phyloP scores from a whole-genome alignment of 306 rosid genomes.

The Quercus berberidifolia region DNA sequence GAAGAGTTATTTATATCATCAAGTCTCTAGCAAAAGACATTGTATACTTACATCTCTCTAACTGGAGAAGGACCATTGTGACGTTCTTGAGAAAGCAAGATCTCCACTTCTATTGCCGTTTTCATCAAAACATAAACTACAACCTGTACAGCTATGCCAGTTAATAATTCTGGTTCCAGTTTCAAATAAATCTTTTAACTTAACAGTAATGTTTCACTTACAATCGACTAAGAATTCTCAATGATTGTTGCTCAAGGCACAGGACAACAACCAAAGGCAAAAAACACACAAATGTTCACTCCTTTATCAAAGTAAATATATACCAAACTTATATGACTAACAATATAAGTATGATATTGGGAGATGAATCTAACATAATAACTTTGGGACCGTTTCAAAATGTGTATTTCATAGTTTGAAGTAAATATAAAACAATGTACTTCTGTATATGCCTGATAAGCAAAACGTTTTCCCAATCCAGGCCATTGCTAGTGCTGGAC shows the following conservation, averaged over 20 bases:
- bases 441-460: conserved; percentile 43
- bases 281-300: neutral
- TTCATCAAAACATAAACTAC: conserved; percentile 59
- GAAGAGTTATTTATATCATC: neutral
- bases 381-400: neutral
- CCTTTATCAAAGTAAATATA: neutral
- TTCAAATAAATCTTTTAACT: conserved; percentile 2
- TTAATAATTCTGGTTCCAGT: conserved; percentile 4
- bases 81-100: conserved; percentile 57
- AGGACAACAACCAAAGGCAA: neutral
- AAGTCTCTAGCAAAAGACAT: neutral
- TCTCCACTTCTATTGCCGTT: conserved; percentile 62
- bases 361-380: neutral
- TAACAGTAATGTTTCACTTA: conserved; percentile 2
- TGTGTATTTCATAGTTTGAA: neutral
- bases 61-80: conserved; percentile 46
- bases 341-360: neutral
- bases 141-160: conserved; percentile 38
- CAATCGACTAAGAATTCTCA: neutral
- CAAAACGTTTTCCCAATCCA: conserved; percentile 63
- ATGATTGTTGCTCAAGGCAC: conserved; percentile 12
- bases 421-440: neutral
- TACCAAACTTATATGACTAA: neutral
- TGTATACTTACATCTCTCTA: conserved; percentile 51
- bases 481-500: conserved; percentile 67